A percentile compares a stretch with the other conserved stretches of the same genome.
Conservation (phyloP, 352 stramenopile genomes). For the Phytophthora macrochlamydospora region DNA sequence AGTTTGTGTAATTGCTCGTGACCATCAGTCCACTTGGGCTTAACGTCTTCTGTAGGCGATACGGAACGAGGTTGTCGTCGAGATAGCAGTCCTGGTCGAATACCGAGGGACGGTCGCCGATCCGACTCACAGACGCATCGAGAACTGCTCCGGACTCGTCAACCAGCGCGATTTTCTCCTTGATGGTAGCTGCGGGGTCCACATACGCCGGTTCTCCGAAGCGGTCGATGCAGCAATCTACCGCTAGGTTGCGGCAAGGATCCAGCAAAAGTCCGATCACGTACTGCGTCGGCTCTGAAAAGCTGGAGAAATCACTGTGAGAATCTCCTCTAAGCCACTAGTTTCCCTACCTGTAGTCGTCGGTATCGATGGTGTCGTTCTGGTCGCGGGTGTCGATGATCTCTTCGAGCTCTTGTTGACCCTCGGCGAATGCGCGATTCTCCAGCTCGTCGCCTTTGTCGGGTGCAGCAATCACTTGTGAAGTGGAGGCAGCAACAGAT, state of each 20-base stretch:
- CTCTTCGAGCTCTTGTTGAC: conserved; percentile 43
- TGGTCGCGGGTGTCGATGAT: conserved; percentile 46
- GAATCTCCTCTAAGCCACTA: too few species aligned
- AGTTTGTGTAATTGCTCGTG: conserved; percentile 59
- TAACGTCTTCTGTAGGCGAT: conserved; percentile 65
- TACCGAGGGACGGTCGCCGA: conserved; percentile 68
- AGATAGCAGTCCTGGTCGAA: conserved; percentile 82
- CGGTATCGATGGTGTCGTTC: conserved; percentile 59
- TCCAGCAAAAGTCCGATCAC: conserved; percentile 84
- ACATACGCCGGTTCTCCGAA: conserved; percentile 77
- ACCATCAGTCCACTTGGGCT: conserved; percentile 42
- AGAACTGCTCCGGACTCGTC: conserved; percentile 68
- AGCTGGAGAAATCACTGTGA: conserved; percentile 25
- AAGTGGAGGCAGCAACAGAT: not conserved
- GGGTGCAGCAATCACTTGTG: conserved; percentile 65
- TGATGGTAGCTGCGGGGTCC: conserved; percentile 18
- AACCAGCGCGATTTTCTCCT: conserved; percentile 71
- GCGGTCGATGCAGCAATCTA: conserved; percentile 78
- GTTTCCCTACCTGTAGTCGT: conserved; percentile 60
- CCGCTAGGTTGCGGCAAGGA: conserved; percentile 59
- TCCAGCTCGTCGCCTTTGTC: conserved; percentile 79
- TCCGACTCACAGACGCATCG: conserved; percentile 61
- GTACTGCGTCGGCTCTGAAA: conserved; percentile 62
- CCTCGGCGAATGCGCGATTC: conserved; percentile 48
- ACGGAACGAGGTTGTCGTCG: conserved; percentile 50